A percentile compares a stretch with the other conserved stretches of the same genome.
Conservation (phyloP, 306 rosid genomes). For the Casuarina cunninghamiana region DNA sequence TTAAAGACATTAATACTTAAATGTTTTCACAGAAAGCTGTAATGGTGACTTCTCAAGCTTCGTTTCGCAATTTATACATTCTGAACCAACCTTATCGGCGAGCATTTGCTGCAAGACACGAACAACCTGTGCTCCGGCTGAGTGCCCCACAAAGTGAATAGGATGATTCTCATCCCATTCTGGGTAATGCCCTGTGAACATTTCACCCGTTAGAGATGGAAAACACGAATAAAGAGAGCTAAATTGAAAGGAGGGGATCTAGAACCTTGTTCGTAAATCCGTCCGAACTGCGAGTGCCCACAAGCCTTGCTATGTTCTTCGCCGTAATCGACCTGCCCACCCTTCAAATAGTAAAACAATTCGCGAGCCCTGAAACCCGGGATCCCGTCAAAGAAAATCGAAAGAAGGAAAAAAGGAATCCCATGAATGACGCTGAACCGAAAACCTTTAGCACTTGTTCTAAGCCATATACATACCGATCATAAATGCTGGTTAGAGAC, state of each 20-base stretch:
- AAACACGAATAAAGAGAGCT: not conserved
- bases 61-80: not conserved
- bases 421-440: not conserved
- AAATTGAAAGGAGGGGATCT: conserved; percentile 20
- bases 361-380: conserved; percentile 74
- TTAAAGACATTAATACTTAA: conserved; percentile 22
- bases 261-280: conserved; percentile 77
- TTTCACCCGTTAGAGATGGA: conserved; percentile 5
- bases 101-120: conserved; percentile 98
- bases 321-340: conserved; percentile 93
- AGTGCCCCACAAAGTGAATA: conserved; percentile 92
- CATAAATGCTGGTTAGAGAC: conserved; percentile 83
- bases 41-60: not conserved
- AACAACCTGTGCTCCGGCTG: conserved; percentile 95
- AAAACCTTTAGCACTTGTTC: not conserved
- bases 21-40: not conserved
- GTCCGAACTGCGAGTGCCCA: conserved; percentile 84
- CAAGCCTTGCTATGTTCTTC: conserved; percentile 89
- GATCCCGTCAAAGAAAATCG: not conserved
- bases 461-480: conserved; percentile 50
- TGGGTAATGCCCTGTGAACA: conserved; percentile 74
- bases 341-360: conserved; percentile 93
- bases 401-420: conserved; percentile 1
- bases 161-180: conserved; percentile 99
- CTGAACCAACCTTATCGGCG: conserved; percentile 73